phyloP scores from a whole-genome alignment of 345 rosid genomes.

The Kandelia obovata region DNA sequence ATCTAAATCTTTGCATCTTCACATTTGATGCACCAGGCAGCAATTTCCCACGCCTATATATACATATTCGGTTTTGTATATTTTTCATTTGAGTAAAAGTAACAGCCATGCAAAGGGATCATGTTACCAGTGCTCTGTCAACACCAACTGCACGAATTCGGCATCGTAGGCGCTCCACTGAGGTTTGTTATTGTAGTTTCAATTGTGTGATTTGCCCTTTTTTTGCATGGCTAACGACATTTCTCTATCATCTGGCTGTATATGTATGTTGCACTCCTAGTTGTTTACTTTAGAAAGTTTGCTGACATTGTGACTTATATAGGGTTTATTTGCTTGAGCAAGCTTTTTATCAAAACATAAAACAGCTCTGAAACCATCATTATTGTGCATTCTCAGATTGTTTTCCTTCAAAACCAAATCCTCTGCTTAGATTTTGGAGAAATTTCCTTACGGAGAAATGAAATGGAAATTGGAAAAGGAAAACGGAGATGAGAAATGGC shows the following conservation, averaged over 20 bases:
- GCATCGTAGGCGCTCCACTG: slow-evolving; percentile 65
- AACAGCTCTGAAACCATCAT: too few species aligned
- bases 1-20: not conserved
- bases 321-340: too few species aligned
- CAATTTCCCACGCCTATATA: not conserved
- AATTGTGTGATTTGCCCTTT: not conserved
- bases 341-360: too few species aligned
- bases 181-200: slow-evolving; percentile 41
- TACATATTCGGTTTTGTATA: slow-evolving; percentile 7
- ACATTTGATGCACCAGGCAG: slow-evolving; percentile 12
- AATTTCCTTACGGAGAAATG: too few species aligned
- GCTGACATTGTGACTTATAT: too few species aligned
- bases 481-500: not conserved
- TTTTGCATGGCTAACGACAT: not conserved
- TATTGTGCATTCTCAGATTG: too few species aligned
- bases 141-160: slow-evolving; percentile 51
- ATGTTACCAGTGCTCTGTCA: slow-evolving; percentile 34
- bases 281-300: too few species aligned
- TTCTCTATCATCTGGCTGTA: not conserved
- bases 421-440: too few species aligned
- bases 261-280: not conserved
- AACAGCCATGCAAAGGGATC: slow-evolving; percentile 62
- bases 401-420: too few species aligned
- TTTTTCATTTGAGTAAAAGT: slow-evolving; percentile 10
- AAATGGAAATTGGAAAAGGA: not conserved